phyloP scores from a whole-genome alignment of 768 basidiomycete species.

The Xerocomellus amylosporus region DNA sequence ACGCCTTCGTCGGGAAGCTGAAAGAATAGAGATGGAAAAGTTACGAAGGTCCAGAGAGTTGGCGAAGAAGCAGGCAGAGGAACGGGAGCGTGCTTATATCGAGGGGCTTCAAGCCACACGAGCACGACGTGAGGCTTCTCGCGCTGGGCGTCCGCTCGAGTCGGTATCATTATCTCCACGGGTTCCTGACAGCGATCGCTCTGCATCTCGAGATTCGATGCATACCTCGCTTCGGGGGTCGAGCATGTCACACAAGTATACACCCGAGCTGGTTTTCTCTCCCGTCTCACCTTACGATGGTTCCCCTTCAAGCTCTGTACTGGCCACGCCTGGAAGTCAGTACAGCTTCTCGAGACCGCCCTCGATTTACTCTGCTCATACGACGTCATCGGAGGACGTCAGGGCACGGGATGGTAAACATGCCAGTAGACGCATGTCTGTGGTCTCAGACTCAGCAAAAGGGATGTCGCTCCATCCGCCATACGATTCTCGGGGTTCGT shows the following conservation, averaged over 20 bases:
- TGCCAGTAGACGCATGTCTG: slow-evolving; percentile 42
- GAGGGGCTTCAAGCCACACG: slow-evolving; percentile 64
- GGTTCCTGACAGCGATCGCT: slow-evolving; percentile 33
- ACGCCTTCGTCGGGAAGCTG: slow-evolving; percentile 44
- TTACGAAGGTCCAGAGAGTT: slow-evolving; percentile 43
- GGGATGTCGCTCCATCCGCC: slow-evolving; percentile 21
- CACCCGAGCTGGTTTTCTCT: slow-evolving; percentile 43
- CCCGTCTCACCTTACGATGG: slow-evolving; percentile 37
- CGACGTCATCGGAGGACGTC: slow-evolving; percentile 57
- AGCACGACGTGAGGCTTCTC: slow-evolving; percentile 54
- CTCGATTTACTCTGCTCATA: slow-evolving; percentile 53
- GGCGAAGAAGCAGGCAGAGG: slow-evolving; percentile 41
- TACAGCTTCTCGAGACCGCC: slow-evolving; percentile 48
- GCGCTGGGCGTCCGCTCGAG: slow-evolving; percentile 41
- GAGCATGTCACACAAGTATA: slow-evolving; percentile 42
- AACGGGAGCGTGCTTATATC: slow-evolving; percentile 50
- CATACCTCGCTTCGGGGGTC: slow-evolving; percentile 21
- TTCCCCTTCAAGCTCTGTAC: slow-evolving; percentile 53
- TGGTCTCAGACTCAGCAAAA: slow-evolving; percentile 35
- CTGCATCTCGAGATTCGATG: slow-evolving; percentile 38
- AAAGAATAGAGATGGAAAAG: slow-evolving; percentile 47
- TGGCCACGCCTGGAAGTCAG: slow-evolving; percentile 36
- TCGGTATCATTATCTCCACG: slow-evolving; percentile 21
- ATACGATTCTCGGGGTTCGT: slow-evolving; percentile 28
- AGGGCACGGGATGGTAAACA: slow-evolving; percentile 39